A percentile compares a stretch with the other conserved stretches of the same genome.
Conservation (phyloP, 331 rosid species). For the Malus hybrid region DNA sequence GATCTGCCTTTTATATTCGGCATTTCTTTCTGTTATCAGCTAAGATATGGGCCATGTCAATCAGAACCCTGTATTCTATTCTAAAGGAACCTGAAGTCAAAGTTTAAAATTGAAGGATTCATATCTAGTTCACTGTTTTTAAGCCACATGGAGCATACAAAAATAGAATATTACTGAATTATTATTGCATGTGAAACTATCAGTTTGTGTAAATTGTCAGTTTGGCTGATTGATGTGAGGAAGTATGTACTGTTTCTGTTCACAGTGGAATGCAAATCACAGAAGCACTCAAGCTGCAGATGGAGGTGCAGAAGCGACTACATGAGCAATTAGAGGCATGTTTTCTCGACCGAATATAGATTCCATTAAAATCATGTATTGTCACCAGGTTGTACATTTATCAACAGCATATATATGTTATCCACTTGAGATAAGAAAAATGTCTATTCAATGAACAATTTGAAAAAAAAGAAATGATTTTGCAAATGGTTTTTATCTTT, state of each 20-base stretch:
- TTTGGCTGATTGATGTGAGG: slow-evolving; percentile 4
- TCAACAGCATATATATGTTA: background rate
- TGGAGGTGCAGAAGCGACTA: slow-evolving; percentile 98
- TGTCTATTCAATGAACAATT: background rate
- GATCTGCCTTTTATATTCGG: background rate
- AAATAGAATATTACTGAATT: no score
- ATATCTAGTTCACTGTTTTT: background rate
- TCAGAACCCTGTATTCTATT: background rate
- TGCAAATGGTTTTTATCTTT: background rate
- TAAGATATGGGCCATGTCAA: slow-evolving; percentile 1
- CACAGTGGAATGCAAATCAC: slow-evolving; percentile 96
- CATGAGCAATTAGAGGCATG: slow-evolving; percentile 97
- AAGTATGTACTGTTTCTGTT: slow-evolving; percentile 10
- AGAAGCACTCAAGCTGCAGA: slow-evolving; percentile 96
- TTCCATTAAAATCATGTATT: background rate
- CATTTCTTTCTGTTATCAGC: slow-evolving; percentile 1
- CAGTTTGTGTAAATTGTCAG: background rate
- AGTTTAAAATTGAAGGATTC: background rate
- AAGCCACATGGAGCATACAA: background rate
- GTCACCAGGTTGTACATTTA: background rate
- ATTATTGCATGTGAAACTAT: no score
- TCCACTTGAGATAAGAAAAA: background rate
- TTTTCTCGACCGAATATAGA: slow-evolving; percentile 12
- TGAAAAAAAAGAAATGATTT: background rate
- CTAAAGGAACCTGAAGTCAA: background rate